Evolutionary conservation across 169 alveolate genomes (phyloP), one percentile per base, ranked within the genome.

Genomic region (Perkinsus olseni): DNA sequence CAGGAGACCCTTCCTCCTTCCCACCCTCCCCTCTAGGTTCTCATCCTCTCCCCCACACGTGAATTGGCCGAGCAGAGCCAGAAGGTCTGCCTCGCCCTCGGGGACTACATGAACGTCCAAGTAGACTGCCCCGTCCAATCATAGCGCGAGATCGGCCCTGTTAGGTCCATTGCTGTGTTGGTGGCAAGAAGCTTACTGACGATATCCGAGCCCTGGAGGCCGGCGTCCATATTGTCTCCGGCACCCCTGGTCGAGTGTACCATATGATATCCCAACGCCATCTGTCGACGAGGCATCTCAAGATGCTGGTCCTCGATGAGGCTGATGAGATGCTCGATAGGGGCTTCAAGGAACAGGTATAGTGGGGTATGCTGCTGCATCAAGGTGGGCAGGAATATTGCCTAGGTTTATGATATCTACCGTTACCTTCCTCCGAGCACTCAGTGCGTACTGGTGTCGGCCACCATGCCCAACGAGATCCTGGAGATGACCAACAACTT

Each of bases 251-350:
- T 21, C 95, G 99, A 39, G 99, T 99, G 62, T 98, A 97, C 95
- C 99, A 98, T 97, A 99, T 99, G 99, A 99, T 99, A 94, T 97
- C 98, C 91, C 98, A 99, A 94, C 97, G 99, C 51, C 99, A 98
- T 95, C 97, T 99, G 93, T 97, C 97, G 94, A 99, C 99, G 36
- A 96, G 99, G 91, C 96, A 97, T 95, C 94, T 99, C 92, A 99
- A 98, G 96, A 97, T 98, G 98, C 96, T 99, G 93, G 97, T 99
- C 28, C 96, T 99, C 45, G 99, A 99, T 93, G 99, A 99, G 94
- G 99, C 99, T 31, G 99, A 99, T 94, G 99, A 99, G 97, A 98
- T 99, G 99, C 96, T 99, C 40, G 98, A 97, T 92, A 96, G 98
- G 94, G 99, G 99, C 38, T 99, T 99, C 96, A 98, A 98, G 96